Evolutionary conservation across 1,284 basidiomycete species (phyloP).

Genomic region (Ceratobasidium sp.): DNA sequence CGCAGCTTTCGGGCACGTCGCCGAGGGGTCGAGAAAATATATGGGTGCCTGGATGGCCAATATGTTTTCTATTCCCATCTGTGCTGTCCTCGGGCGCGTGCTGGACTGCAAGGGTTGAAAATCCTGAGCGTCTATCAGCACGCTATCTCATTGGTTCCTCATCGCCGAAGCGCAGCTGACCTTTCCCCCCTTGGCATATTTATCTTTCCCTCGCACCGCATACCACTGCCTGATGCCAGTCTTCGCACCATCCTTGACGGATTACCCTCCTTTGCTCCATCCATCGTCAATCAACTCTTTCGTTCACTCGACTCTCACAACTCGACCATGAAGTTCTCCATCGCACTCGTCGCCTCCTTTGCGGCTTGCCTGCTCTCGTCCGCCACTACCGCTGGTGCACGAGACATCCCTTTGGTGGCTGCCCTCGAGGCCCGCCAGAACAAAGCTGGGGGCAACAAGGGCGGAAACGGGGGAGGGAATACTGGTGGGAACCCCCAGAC

Average conservation of each 20-base stretch:
- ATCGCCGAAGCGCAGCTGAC: constrained; percentile 15
- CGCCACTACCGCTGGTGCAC: constrained; percentile 1
- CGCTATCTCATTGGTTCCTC: constrained; percentile 18
- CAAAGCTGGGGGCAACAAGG: neutral
- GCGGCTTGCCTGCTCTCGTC: constrained; percentile 29
- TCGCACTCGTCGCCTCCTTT: constrained; percentile 20
- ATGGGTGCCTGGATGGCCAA: constrained; percentile 12
- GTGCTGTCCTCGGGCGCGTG: neutral
- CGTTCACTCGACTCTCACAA: constrained; percentile 19
- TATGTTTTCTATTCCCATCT: constrained; percentile 1
- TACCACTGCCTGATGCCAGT: constrained; percentile 32
- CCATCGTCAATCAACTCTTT: constrained; percentile 37
- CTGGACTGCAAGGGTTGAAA: constrained; percentile 33
- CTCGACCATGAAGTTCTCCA: constrained; percentile 40
- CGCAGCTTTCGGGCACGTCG: neutral
- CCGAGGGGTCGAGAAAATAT: neutral
- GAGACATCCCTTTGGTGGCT: constrained; percentile 17
- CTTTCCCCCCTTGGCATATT: neutral
- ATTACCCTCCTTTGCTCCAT: constrained; percentile 42
- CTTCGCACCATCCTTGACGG: constrained; percentile 44
- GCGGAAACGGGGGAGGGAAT: constrained; percentile 9
- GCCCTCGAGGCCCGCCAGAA: constrained; percentile 35
- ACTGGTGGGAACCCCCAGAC: constrained; percentile 20
- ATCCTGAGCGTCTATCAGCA: constrained; percentile 35
- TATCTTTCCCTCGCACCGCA: constrained; percentile 29